These are phyloP conservation scores for Saturnispora dispora DNA, from an alignment of 805 yeast species.

Conservation along the genomic window DNA sequence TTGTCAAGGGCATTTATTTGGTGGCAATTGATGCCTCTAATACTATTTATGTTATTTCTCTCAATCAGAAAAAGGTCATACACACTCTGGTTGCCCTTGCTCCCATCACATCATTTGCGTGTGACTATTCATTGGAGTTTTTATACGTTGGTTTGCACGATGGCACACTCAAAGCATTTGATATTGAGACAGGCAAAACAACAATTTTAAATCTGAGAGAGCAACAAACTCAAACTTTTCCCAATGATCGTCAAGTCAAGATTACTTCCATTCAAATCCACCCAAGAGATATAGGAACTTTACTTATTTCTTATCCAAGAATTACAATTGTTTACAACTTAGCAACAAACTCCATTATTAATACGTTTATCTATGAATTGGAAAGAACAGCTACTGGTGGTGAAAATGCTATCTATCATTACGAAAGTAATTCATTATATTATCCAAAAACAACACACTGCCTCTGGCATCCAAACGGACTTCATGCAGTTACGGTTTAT, in stretches of 20 bases:
- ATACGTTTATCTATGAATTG: conserved; percentile 49
- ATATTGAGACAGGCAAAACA: conserved; percentile 66
- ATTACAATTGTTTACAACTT: conserved; percentile 64
- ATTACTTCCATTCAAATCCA: conserved; percentile 67
- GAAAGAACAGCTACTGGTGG: conserved; percentile 70
- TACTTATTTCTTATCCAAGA: conserved; percentile 65
- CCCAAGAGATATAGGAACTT: conserved; percentile 79
- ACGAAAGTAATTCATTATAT: conserved; percentile 20
- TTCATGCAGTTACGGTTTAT: conserved; percentile 72
- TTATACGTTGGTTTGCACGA: conserved; percentile 68
- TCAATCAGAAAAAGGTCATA: conserved; percentile 53
- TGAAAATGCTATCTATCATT: conserved; percentile 31
- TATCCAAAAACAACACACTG: conserved; percentile 36
- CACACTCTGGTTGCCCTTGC: conserved; percentile 56
- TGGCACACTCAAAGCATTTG: conserved; percentile 65
- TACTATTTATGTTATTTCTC: conserved; percentile 58
- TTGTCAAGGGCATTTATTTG: conserved; percentile 75
- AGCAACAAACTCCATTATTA: conserved; percentile 47
- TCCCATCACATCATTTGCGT: conserved; percentile 54
- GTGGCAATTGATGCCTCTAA: conserved; percentile 60
- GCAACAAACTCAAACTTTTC: conserved; percentile 54
- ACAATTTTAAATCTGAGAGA: conserved; percentile 63
- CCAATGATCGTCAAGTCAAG: conserved; percentile 41
- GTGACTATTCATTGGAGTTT: conserved; percentile 89
- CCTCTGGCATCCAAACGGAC: conserved; percentile 87